Conservation (phyloP, 164 flowering plant species). For the Santalum album region DNA sequence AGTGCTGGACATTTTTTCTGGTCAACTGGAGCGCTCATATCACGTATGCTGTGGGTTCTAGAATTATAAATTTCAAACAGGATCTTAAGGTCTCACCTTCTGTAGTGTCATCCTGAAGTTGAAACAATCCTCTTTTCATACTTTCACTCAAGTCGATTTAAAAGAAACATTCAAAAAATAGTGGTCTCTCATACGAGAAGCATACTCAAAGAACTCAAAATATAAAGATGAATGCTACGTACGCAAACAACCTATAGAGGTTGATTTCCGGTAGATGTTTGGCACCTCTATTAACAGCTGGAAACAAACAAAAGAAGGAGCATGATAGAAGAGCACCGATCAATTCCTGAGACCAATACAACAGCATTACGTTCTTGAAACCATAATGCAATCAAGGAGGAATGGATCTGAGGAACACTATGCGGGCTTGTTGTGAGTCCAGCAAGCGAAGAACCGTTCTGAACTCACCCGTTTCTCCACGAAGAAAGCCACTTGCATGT, state of each 20-base stretch:
- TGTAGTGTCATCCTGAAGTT: no score
- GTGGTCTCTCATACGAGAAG: neutral
- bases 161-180: neutral
- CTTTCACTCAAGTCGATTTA: no score
- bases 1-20: no score
- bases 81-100: no score
- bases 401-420: conserved; percentile 44
- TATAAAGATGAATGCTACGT: conserved; percentile 28
- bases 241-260: conserved; percentile 86
- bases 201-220: neutral
- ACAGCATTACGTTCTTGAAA: no score
- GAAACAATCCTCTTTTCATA: no score
- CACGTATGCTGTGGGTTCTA: no score
- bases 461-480: conserved; percentile 12
- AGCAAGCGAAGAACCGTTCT: conserved; percentile 58
- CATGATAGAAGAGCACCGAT: conserved; percentile 78
- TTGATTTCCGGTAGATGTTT: conserved; percentile 72
- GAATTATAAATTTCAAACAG: no score
- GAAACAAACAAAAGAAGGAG: conserved; percentile 87
- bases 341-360: no score
- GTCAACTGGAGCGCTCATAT: no score
- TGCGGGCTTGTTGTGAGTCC: conserved; percentile 57
- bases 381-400: neutral
- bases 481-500: conserved; percentile 26
- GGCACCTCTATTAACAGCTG: conserved; percentile 43